These are phyloP conservation scores for Serpula lacrymans DNA, from an alignment of 768 basidiomycete genomes.

Conservation along the genomic window DNA sequence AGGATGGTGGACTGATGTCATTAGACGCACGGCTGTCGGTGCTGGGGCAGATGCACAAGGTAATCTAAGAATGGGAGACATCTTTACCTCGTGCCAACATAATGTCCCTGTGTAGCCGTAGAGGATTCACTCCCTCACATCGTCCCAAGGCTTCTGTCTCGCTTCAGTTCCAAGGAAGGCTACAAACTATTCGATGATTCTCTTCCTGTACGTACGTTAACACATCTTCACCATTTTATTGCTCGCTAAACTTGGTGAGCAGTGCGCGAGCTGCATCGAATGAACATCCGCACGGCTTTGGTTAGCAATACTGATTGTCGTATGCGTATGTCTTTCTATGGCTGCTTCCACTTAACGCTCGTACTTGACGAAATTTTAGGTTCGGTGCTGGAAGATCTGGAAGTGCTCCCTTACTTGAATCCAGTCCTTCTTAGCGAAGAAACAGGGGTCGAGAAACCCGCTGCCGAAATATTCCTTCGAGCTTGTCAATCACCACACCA, in stretches of 20 bases:
- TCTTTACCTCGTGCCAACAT: conserved; percentile 14
- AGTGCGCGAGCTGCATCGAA: conserved; percentile 46
- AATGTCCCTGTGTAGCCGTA: conserved; percentile 44
- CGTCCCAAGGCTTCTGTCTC: conserved; percentile 54
- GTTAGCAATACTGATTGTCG: conserved; percentile 73
- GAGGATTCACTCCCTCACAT: conserved; percentile 52
- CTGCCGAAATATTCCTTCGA: conserved; percentile 51
- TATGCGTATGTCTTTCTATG: conserved; percentile 49
- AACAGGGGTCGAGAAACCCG: conserved; percentile 68
- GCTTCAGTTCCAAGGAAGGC: conserved; percentile 70
- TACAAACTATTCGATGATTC: conserved; percentile 60
- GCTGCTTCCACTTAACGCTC: neutral
- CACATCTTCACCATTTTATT: conserved; percentile 1
- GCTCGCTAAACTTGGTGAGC: conserved; percentile 5
- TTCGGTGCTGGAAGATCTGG: conserved; percentile 57
- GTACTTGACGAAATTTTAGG: conserved; percentile 25
- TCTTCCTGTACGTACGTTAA: conserved; percentile 40
- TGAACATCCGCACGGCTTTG: conserved; percentile 51
- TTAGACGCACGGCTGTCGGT: conserved; percentile 67
- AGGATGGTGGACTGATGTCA: conserved; percentile 78
- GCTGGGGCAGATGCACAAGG: conserved; percentile 65
- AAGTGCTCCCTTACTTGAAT: conserved; percentile 43
- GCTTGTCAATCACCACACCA: conserved; percentile 34
- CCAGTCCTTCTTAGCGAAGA: conserved; percentile 70
- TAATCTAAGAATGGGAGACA: conserved; percentile 22